Conservation (phyloP, 768 basidiomycete genomes). For the Gymnopilus junonius region DNA sequence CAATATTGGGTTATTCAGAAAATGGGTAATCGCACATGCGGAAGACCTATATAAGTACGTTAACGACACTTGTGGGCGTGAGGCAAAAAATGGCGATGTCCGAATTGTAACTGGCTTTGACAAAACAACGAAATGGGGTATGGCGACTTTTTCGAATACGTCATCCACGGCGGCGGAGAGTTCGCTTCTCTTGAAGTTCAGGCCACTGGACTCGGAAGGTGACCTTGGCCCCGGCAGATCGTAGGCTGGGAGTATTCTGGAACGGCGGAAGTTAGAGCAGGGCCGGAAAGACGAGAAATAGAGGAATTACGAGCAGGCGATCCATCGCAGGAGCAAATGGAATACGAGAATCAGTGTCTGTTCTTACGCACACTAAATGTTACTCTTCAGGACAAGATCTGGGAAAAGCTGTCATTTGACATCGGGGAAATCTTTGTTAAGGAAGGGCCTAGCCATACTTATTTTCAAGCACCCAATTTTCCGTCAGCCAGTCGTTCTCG, state of each 20-base stretch:
- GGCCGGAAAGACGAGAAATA: background rate
- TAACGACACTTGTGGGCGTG: slow-evolving; percentile 11
- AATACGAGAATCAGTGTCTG: slow-evolving; percentile 9
- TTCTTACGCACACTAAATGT: slow-evolving; percentile 9
- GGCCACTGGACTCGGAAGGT: background rate
- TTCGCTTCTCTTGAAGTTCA: background rate
- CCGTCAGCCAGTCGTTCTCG: background rate
- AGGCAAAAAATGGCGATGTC: slow-evolving; percentile 23
- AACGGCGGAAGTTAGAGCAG: background rate
- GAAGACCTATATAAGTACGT: slow-evolving; percentile 18
- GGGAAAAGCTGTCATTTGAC: background rate
- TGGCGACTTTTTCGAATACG: slow-evolving; percentile 18
- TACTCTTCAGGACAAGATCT: background rate
- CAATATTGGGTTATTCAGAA: slow-evolving; percentile 1
- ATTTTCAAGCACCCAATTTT: background rate
- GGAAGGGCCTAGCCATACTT: background rate
- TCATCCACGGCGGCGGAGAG: background rate
- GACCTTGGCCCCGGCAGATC: background rate
- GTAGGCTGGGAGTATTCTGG: slow-evolving; percentile 10
- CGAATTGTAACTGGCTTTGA: slow-evolving; percentile 28
- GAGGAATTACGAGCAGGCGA: background rate
- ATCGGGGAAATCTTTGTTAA: background rate
- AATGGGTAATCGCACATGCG: slow-evolving; percentile 5
- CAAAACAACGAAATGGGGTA: slow-evolving; percentile 25
- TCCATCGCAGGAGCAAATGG: background rate